These are phyloP conservation scores for Tylopilus felleus DNA, from an alignment of 768 basidiomycete species.

Conservation along the genomic window DNA sequence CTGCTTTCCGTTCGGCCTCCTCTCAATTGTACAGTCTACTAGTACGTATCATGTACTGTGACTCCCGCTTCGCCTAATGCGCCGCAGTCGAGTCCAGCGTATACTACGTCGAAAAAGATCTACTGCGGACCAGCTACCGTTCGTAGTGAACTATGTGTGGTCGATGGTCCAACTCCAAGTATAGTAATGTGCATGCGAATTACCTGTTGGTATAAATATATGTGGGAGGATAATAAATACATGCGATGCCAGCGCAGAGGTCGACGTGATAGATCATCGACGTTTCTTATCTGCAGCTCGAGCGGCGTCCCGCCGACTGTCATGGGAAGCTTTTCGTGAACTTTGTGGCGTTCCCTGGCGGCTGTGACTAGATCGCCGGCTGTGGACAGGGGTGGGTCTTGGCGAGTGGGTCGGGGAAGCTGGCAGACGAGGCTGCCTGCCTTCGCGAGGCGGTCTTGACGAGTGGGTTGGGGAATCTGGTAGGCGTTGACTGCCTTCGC, in stretches of 20 bases:
- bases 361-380: slow-evolving; percentile 20
- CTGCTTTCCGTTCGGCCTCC: background rate
- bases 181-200: slow-evolving; percentile 3
- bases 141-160: background rate
- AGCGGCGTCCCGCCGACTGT: slow-evolving; percentile 9
- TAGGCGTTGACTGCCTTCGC: slow-evolving; percentile 8
- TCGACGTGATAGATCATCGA: background rate
- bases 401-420: slow-evolving; percentile 16
- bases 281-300: slow-evolving; percentile 7
- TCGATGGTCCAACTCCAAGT: background rate
- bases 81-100: background rate
- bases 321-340: slow-evolving; percentile 20
- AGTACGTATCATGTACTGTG: too few relatives aligned
- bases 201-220: slow-evolving; percentile 21
- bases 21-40: too few relatives aligned
- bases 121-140: background rate
- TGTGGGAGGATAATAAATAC: slow-evolving; percentile 11
- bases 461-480: too few relatives aligned
- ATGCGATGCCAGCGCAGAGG: slow-evolving; percentile 8
- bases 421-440: slow-evolving; percentile 10
- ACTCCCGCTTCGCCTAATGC: background rate
- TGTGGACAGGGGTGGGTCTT: slow-evolving; percentile 11
- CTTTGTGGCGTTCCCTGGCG: slow-evolving; percentile 10
- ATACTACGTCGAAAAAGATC: background rate
- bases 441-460: too few relatives aligned